Evolutionary conservation across 805 yeast species (phyloP).

Genomic region (Candida glaebosa): DNA sequence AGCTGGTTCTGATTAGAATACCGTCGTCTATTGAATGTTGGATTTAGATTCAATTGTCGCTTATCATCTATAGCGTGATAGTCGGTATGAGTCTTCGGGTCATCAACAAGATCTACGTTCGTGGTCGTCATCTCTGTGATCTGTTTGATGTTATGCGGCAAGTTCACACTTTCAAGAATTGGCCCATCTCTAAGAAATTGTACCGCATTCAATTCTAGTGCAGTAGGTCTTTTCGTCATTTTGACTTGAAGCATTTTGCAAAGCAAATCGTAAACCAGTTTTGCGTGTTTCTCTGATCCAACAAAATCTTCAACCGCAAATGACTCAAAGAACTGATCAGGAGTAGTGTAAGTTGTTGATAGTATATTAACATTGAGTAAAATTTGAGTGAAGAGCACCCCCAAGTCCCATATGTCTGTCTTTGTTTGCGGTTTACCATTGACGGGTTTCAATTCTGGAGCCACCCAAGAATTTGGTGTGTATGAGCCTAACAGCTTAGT

Average conservation of each 20-base stretch:
- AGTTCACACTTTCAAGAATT: conserved; percentile 20
- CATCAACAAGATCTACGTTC: background rate
- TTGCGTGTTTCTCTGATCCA: conserved; percentile 65
- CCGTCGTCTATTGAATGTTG: conserved; percentile 13
- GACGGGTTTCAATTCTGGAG: conserved; percentile 64
- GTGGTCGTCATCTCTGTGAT: background rate
- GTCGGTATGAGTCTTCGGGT: background rate
- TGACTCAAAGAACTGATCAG: conserved; percentile 33
- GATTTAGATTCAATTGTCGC: background rate
- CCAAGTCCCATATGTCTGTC: conserved; percentile 93
- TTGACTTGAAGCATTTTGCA: conserved; percentile 60
- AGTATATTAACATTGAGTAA: conserved; percentile 53
- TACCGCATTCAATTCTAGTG: conserved; percentile 79
- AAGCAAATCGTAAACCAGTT: conserved; percentile 63
- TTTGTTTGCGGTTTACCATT: conserved; percentile 63
- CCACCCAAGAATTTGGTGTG: conserved; percentile 55
- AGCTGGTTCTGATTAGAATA: conserved; percentile 20
- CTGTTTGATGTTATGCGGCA: conserved; percentile 9
- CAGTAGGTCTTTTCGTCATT: conserved; percentile 71
- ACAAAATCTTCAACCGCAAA: conserved; percentile 34
- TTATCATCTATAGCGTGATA: background rate
- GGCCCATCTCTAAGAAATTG: conserved; percentile 77
- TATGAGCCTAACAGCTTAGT: conserved; percentile 2
- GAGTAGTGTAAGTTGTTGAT: conserved; percentile 53
- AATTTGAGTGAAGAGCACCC: conserved; percentile 57